A percentile compares a stretch with the other conserved stretches of the same genome.
Conservation (phyloP, 1,284 basidiomycete genomes). For the Marasmius fiardii region DNA sequence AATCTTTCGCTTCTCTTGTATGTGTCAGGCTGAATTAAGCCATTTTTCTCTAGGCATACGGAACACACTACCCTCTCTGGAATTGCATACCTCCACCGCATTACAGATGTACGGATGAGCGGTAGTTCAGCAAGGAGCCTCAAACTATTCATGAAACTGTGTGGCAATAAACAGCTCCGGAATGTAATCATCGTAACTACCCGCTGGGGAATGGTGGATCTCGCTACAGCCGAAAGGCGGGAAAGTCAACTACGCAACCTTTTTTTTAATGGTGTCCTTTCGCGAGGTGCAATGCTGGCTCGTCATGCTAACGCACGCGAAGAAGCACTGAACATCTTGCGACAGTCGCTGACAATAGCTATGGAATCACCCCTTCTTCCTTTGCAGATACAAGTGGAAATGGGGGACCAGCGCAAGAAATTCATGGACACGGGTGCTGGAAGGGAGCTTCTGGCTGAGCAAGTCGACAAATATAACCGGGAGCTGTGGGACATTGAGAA, state of each 20-base stretch:
- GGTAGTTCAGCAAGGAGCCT: conserved; percentile 3
- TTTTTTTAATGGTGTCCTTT: conserved; percentile 43
- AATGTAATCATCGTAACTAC: conserved; percentile 51
- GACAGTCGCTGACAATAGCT: conserved; percentile 24
- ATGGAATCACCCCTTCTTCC: conserved; percentile 21
- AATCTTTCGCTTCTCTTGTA: background rate
- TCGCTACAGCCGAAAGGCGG: conserved; percentile 32
- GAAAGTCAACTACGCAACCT: conserved; percentile 38
- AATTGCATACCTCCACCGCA: conserved; percentile 13
- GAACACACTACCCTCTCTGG: conserved; percentile 1
- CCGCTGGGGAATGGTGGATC: conserved; percentile 44
- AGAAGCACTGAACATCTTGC: conserved; percentile 31
- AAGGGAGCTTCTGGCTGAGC: conserved; percentile 21
- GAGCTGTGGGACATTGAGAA: too few relatives aligned
- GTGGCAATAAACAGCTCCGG: conserved; percentile 11
- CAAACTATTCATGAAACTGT: conserved; percentile 4
- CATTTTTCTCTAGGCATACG: background rate
- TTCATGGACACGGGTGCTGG: conserved; percentile 34
- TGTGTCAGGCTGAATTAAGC: background rate
- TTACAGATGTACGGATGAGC: conserved; percentile 9
- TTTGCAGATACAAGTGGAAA: conserved; percentile 24
- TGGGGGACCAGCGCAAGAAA: conserved; percentile 27
- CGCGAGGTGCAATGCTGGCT: conserved; percentile 37
- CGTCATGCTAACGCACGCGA: conserved; percentile 34
- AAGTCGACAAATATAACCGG: too few relatives aligned